phyloP scores from a whole-genome alignment of 2,329 filamentous ascomycete species.

The Graphium sp. region DNA sequence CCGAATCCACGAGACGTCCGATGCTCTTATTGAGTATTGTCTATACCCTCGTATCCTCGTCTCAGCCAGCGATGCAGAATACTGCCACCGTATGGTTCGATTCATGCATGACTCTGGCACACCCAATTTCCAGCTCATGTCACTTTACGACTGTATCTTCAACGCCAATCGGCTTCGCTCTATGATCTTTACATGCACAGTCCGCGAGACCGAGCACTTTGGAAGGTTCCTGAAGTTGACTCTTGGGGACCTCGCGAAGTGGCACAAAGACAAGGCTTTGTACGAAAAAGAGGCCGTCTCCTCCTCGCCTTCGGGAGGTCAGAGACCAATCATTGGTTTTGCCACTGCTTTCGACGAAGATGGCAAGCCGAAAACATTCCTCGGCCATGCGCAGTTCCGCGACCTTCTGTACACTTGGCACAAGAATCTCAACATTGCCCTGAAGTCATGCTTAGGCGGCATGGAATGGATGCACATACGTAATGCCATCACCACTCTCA shows the following conservation, averaged over 20 bases:
- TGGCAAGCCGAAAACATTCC: slow-evolving; percentile 51
- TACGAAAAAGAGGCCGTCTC: slow-evolving; percentile 69
- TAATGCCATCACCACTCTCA: slow-evolving; percentile 83
- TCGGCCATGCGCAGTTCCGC: slow-evolving; percentile 77
- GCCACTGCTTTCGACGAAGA: slow-evolving; percentile 51
- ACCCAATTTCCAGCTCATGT: slow-evolving; percentile 73
- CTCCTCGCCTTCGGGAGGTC: slow-evolving; percentile 16
- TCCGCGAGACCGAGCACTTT: slow-evolving; percentile 83
- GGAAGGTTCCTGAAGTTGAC: slow-evolving; percentile 77
- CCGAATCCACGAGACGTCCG: slow-evolving; percentile 50
- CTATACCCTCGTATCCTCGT: slow-evolving; percentile 76
- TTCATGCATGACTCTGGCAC: slow-evolving; percentile 74
- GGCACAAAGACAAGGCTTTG: slow-evolving; percentile 58
- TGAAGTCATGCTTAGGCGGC: slow-evolving; percentile 67
- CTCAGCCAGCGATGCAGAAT: slow-evolving; percentile 77
- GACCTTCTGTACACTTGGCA: slow-evolving; percentile 85
- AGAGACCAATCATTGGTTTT: slow-evolving; percentile 55
- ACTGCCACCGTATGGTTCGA: slow-evolving; percentile 71
- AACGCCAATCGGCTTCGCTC: slow-evolving; percentile 63
- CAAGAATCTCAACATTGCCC: slow-evolving; percentile 57
- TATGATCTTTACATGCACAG: slow-evolving; percentile 77
- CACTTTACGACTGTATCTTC: slow-evolving; percentile 72
- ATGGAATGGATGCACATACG: slow-evolving; percentile 96
- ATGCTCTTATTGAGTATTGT: slow-evolving; percentile 74
- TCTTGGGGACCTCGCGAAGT: slow-evolving; percentile 61